Conservation (phyloP, 345 rosid species). For the Litchi chinensis region DNA sequence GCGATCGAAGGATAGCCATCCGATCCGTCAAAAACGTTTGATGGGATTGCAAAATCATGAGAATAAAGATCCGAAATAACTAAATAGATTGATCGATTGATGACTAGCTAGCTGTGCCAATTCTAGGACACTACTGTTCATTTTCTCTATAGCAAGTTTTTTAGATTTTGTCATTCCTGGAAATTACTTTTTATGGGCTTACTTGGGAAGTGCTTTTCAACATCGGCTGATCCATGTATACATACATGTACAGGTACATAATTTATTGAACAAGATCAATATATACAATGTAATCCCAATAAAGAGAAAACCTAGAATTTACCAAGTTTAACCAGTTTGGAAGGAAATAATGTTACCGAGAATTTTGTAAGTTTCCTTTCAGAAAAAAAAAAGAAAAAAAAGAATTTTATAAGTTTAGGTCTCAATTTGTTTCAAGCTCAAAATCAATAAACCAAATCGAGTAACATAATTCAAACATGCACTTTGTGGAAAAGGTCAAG, state of each 20-base stretch:
- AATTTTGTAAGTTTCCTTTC: neutral
- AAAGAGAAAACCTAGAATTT: neutral
- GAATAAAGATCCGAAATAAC: neutral
- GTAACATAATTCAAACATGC: neutral
- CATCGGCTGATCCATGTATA: neutral
- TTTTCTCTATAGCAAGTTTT: conserved; percentile 4
- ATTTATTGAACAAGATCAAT: neutral
- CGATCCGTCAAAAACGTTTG: conserved; percentile 4
- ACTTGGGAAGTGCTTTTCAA: neutral
- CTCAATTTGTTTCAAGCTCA: neutral
- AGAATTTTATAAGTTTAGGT: neutral
- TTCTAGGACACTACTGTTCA: conserved; percentile 6
- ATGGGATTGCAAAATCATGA: conserved; percentile 11
- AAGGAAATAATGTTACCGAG: neutral
- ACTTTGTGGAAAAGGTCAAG: neutral
- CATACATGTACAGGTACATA: neutral
- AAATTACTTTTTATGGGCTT: neutral
- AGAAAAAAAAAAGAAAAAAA: no score
- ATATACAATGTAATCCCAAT: no score
- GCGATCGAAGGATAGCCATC: neutral
- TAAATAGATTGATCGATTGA: conserved; percentile 6
- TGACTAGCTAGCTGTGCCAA: neutral
- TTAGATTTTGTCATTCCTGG: neutral
- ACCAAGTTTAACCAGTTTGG: neutral
- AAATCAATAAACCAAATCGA: neutral